A percentile compares a stretch with the other conserved stretches of the same genome.
These are phyloP conservation scores for Brassica nigra DNA, from an alignment of 345 rosid genomes.

Conservation along the genomic window DNA sequence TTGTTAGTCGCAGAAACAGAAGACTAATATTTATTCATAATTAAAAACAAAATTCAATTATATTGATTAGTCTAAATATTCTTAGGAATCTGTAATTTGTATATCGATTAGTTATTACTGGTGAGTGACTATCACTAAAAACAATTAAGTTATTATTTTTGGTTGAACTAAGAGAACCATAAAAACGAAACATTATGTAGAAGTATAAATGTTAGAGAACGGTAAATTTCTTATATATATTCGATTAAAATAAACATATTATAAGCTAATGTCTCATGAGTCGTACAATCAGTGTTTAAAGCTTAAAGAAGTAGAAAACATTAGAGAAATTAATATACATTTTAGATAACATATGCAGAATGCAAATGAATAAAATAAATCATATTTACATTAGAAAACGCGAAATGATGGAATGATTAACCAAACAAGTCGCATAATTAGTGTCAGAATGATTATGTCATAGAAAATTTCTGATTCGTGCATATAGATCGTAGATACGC, in stretches of 20 bases:
- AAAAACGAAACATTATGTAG: neutral
- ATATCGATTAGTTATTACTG: neutral
- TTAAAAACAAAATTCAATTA: neutral
- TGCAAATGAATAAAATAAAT: neutral
- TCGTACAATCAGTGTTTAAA: neutral
- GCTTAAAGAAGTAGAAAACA: neutral
- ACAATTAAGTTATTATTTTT: neutral
- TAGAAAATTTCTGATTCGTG: neutral
- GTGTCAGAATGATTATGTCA: neutral
- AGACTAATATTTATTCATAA: neutral
- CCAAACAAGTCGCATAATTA: neutral
- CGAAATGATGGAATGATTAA: neutral
- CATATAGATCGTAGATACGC: neutral
- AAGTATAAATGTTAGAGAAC: neutral
- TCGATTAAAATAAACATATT: neutral
- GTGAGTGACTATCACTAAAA: neutral
- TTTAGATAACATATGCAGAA: neutral
- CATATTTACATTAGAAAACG: neutral
- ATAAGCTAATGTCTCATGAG: neutral
- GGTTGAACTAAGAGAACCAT: neutral
- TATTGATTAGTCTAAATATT: neutral
- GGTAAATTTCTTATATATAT: neutral
- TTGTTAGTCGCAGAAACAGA: neutral
- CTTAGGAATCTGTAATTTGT: neutral
- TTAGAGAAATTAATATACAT: neutral